Evolutionary conservation across 228 moss, liverwort and hornwort genomes (phyloP).

Genomic region (Sphagnum magellanicum): DNA sequence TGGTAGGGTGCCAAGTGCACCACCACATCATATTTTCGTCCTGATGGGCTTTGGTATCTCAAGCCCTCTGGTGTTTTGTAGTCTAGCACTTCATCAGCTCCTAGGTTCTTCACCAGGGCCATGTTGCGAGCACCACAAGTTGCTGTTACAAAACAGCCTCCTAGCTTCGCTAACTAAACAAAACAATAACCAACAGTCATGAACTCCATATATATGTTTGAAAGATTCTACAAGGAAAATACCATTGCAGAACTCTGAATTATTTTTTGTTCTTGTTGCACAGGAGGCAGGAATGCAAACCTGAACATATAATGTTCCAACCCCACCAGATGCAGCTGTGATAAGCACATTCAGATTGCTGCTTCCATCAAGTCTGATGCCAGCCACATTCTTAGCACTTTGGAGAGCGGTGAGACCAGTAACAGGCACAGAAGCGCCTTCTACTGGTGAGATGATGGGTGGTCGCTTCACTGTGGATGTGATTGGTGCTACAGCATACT

Average conservation of each 20-base stretch:
- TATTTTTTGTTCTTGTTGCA: too few species aligned
- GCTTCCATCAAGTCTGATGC: constrained; percentile 47
- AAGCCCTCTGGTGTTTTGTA: constrained; percentile 37
- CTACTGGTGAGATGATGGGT: constrained; percentile 26
- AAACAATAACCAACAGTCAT: neutral
- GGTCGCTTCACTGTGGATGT: constrained; percentile 47
- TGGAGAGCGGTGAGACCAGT: constrained; percentile 48
- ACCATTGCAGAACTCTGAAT: too few species aligned
- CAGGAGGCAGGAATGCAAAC: constrained; percentile 4
- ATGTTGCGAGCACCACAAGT: constrained; percentile 50
- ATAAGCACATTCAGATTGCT: constrained; percentile 39
- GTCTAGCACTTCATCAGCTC: constrained; percentile 55
- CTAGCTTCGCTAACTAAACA: constrained; percentile 44
- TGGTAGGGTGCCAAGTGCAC: constrained; percentile 44
- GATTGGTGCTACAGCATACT: constrained; percentile 39
- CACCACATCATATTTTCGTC: constrained; percentile 44
- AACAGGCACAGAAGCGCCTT: constrained; percentile 47
- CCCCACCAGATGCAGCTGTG: constrained; percentile 59
- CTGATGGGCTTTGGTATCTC: constrained; percentile 34
- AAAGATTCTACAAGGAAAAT: too few species aligned
- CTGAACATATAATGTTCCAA: constrained; percentile 50
- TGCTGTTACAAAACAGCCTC: constrained; percentile 50
- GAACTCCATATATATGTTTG: too few species aligned
- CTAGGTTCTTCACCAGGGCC: constrained; percentile 34
- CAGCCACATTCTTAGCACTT: constrained; percentile 27